Evolutionary conservation across 2,329 filamentous ascomycete species (phyloP).

Genomic region (Phaeosphaeriaceae sp.): DNA sequence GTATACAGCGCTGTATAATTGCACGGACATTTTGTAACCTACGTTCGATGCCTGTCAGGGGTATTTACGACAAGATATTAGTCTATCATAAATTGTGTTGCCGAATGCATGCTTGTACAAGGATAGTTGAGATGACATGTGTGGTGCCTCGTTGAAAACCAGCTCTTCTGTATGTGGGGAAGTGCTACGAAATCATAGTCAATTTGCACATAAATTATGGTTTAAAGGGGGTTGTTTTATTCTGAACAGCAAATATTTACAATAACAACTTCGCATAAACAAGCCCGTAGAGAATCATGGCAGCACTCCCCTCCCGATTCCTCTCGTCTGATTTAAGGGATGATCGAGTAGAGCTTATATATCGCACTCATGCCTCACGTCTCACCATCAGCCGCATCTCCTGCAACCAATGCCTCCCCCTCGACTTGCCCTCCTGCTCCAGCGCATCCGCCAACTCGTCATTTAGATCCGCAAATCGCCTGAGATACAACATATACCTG

Average conservation of each 20-base stretch:
- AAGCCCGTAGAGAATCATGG: background rate
- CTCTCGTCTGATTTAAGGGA: background rate
- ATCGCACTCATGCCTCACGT: background rate
- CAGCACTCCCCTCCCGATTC: background rate
- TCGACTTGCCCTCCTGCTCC: background rate
- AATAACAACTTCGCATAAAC: background rate
- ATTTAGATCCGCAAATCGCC: background rate
- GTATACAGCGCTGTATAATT: no score
- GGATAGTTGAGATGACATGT: no score
- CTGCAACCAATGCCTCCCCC: background rate
- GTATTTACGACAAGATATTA: no score
- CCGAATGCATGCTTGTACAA: no score
- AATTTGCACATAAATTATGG: no score
- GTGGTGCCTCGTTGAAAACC: no score
- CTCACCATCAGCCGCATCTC: background rate
- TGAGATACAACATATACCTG: background rate
- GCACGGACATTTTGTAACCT: background rate
- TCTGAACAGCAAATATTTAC: background rate
- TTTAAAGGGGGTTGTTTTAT: no score
- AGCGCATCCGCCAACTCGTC: background rate
- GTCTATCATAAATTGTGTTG: no score
- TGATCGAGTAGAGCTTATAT: background rate
- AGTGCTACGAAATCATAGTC: no score
- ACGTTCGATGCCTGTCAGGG: background rate
- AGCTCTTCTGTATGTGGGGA: no score